phyloP scores from a whole-genome alignment of 2,329 filamentous ascomycete genomes.

The Lasiodiplodia gonubiensis region DNA sequence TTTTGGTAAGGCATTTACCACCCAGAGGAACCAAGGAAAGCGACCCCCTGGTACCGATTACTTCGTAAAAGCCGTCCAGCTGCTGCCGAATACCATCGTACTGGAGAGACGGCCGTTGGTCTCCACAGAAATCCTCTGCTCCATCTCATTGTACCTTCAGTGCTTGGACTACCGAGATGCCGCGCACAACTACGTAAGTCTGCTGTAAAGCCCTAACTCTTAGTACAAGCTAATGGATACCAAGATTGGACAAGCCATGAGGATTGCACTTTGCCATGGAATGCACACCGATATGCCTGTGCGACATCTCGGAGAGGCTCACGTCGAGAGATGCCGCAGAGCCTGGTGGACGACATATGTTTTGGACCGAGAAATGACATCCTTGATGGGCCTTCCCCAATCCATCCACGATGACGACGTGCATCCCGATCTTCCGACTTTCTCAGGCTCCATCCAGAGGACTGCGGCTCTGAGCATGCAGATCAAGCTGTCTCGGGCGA shows the following conservation, averaged over 20 bases:
- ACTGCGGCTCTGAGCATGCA: conserved; percentile 52
- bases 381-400: conserved; percentile 59
- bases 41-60: conserved; percentile 54
- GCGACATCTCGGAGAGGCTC: conserved; percentile 47
- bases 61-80: conserved; percentile 48
- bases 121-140: conserved; percentile 58
- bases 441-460: conserved; percentile 47
- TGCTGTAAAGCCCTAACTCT: neutral
- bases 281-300: conserved; percentile 60
- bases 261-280: conserved; percentile 56
- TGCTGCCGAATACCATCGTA: conserved; percentile 27
- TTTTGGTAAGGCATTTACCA: conserved; percentile 61
- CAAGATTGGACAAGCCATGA: conserved; percentile 59
- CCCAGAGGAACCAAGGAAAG: conserved; percentile 39
- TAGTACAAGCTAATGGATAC: neutral
- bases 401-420: conserved; percentile 60
- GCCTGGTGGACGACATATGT: conserved; percentile 63
- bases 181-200: conserved; percentile 54
- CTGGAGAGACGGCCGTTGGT: conserved; percentile 50
- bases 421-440: conserved; percentile 53
- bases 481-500: conserved; percentile 53
- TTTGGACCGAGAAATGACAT: conserved; percentile 60
- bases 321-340: conserved; percentile 55
- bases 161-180: conserved; percentile 56
- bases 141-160: conserved; percentile 60